Conservation (phyloP, 1,284 basidiomycete species). For the Vanrija sp. region DNA sequence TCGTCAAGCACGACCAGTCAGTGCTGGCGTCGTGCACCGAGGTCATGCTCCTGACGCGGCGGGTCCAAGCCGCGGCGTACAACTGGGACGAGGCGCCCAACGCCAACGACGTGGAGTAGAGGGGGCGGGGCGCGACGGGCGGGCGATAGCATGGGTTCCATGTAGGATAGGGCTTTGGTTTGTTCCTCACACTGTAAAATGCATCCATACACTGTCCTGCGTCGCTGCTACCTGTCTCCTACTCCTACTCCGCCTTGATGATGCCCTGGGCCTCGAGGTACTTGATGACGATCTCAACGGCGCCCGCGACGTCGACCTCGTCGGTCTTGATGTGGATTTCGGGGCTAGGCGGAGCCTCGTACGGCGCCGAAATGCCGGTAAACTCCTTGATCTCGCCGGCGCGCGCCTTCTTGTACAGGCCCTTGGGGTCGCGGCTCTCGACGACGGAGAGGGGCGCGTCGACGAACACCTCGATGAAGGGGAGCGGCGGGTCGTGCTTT, state of each 20-base stretch:
- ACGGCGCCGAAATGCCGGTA: constrained; percentile 95
- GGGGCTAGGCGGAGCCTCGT: constrained; percentile 79
- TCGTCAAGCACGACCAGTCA: constrained; percentile 5
- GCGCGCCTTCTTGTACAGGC: constrained; percentile 94
- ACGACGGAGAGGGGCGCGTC: constrained; percentile 87
- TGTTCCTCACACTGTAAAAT: constrained; percentile 1
- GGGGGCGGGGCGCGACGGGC: neutral
- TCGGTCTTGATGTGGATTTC: constrained; percentile 93
- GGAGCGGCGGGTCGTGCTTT: constrained; percentile 55
- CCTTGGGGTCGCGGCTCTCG: constrained; percentile 93
- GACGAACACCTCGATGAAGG: constrained; percentile 91
- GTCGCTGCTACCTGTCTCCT: neutral
- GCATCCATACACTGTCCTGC: constrained; percentile 1
- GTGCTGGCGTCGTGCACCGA: constrained; percentile 9
- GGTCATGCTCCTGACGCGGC: constrained; percentile 8
- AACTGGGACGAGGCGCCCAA: constrained; percentile 1
- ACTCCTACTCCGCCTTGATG: constrained; percentile 22
- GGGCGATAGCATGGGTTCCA: neutral
- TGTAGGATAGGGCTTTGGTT: neutral
- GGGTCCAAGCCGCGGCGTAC: constrained; percentile 10
- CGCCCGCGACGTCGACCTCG: constrained; percentile 70
- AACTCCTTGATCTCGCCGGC: constrained; percentile 84
- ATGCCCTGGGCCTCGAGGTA: constrained; percentile 66
- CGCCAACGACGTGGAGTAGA: no score
- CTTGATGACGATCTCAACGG: constrained; percentile 73